These are phyloP conservation scores for Danielia oregonensis DNA, from an alignment of 805 yeast genomes.

Conservation along the genomic window DNA sequence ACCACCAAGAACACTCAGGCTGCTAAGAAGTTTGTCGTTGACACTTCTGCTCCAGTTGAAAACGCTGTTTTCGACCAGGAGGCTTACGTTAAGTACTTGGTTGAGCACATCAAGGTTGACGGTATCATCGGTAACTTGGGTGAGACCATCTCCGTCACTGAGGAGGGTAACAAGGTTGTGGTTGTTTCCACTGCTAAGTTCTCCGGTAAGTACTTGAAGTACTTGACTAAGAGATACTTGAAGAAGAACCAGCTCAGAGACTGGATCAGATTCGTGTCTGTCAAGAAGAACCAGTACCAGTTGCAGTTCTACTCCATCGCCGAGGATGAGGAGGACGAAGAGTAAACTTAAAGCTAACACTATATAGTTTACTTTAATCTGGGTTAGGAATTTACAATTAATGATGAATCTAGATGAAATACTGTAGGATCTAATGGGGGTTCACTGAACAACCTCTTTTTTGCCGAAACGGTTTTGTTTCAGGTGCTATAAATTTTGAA, in stretches of 20 bases:
- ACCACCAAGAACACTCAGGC: slow-evolving; percentile 67
- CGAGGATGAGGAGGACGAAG: slow-evolving; percentile 85
- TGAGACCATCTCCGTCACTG: slow-evolving; percentile 83
- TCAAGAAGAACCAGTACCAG: slow-evolving; percentile 92
- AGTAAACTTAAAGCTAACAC: slow-evolving; percentile 44
- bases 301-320: slow-evolving; percentile 99
- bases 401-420: background rate
- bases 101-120: slow-evolving; percentile 99
- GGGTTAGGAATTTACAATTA: slow-evolving; percentile 5
- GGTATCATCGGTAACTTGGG: slow-evolving; percentile 96
- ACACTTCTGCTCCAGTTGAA: slow-evolving; percentile 95
- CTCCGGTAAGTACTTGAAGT: slow-evolving; percentile 99
- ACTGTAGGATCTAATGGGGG: too few species aligned
- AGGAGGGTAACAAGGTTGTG: slow-evolving; percentile 84
- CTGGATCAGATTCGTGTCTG: slow-evolving; percentile 98
- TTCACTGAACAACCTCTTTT: too few species aligned
- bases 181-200: slow-evolving; percentile 90
- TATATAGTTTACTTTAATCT: slow-evolving; percentile 2
- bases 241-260: slow-evolving; percentile 99
- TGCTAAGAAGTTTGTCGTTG: slow-evolving; percentile 90
- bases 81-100: slow-evolving; percentile 95
- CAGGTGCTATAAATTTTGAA: too few species aligned
- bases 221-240: slow-evolving; percentile 99
- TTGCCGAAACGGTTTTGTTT: too few species aligned
- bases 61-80: slow-evolving; percentile 97